Evolutionary conservation across 495 filamentous ascomycete genomes (phyloP), one percentile per base, ranked within the genome.

Genomic region (Aspergillus nidulans): DNA sequence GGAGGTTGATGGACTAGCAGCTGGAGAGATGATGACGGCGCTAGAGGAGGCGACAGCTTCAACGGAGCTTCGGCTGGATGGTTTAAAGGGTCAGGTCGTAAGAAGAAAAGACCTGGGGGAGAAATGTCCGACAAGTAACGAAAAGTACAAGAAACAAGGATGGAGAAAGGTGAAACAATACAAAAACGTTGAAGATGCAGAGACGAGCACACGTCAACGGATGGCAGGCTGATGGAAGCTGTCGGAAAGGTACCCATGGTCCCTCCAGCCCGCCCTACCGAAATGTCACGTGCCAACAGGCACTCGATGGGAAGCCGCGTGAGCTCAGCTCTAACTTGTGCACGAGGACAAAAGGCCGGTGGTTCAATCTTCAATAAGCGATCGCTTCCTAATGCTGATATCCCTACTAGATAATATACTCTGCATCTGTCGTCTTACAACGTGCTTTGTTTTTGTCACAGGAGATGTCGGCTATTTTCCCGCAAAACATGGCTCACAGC

Each of bases 131-230:
- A 53, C 30, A 63, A 60, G 39, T 1, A 32, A 39, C 43, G 28
- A 60, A 52, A 19, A 58, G 50, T 49, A 21, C 40, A 58, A 43
- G 12, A 53, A 65, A 48, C 23, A 59, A 49, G 53, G 51, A 60
- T 46, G 49, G 40, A 41, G 52, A 61, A 58, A 51, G 56, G 50
- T 52, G 24, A 23, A 55, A 57, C n/a, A 58, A 48, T 49, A 65
- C 50, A 57, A 56, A 60, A 60, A 65, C n/a, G 9, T 12, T 34
- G 66, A 52, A 57, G 62, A 56, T 53, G 32, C 32, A 66, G 58
- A 59, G 57, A 61, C 68, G 70, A 68, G 54, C 59, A 71, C 71
- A 74, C 73, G 73, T 76, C 71, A 73, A 73, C 63, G 67, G 68
- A 51, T 58, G 62, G 63, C 64, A 66, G 61, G 57, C 59, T 56